A percentile compares a stretch with the other conserved stretches of the same genome.
Evolutionary conservation across 2,329 filamentous ascomycete genomes (phyloP).

Genomic region (Colletotrichum gloeosporioides): DNA sequence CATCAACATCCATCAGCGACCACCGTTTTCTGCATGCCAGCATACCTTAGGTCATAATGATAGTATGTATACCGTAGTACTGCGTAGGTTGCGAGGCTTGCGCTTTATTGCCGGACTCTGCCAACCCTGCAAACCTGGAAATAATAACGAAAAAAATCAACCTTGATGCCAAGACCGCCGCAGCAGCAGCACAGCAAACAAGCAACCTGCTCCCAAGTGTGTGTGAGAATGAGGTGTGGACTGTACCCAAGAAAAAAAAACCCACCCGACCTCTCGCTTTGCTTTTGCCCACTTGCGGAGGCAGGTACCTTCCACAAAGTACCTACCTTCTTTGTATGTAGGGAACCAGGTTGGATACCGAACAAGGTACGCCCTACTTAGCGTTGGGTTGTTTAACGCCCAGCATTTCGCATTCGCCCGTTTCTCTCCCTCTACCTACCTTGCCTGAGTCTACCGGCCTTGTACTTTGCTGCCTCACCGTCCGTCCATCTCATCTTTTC

Average conservation of each 20-base stretch:
- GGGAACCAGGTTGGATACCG: neutral
- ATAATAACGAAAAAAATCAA: neutral
- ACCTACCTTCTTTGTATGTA: neutral
- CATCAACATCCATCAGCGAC: neutral
- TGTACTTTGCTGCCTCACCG: neutral
- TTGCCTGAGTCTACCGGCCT: neutral
- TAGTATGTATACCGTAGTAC: neutral
- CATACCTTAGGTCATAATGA: neutral
- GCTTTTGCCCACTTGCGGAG: neutral
- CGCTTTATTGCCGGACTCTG: neutral
- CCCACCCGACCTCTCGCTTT: neutral
- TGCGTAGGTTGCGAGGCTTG: neutral
- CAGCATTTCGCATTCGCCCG: slow-evolving; percentile 1
- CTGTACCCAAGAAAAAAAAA: neutral
- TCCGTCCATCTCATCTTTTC: neutral
- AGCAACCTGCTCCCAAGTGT: neutral
- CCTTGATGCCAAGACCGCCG: neutral
- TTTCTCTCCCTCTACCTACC: neutral
- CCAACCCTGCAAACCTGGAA: neutral
- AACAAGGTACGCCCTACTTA: neutral
- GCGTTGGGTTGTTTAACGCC: neutral
- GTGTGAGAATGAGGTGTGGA: neutral
- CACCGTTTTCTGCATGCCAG: neutral
- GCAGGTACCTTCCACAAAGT: neutral
- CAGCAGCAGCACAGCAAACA: neutral